These are phyloP conservation scores for Gentiana straminea DNA, from an alignment of 257 asterid species.

Conservation along the genomic window DNA sequence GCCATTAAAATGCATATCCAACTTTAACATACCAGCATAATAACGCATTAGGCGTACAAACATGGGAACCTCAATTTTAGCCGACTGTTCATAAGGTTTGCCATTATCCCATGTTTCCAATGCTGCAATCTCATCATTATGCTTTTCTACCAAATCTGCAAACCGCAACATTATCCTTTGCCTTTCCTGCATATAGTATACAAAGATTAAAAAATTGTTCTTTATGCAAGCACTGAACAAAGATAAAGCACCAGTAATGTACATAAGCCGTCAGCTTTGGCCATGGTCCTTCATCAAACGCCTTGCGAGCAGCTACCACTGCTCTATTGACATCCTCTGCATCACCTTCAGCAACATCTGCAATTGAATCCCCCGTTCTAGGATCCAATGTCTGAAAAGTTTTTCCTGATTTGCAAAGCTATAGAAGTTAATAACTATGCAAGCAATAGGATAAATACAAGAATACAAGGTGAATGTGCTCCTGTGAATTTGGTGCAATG, in stretches of 20 bases:
- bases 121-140: conserved; percentile 80
- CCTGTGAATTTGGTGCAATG: not conserved
- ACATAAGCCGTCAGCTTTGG: conserved; percentile 91
- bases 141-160: conserved; percentile 93
- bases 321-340: conserved; percentile 77
- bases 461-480: not conserved
- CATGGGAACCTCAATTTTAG: conserved; percentile 70
- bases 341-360: conserved; percentile 88
- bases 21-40: conserved; percentile 59
- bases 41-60: conserved; percentile 65
- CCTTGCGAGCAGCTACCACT: conserved; percentile 89
- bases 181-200: conserved; percentile 54
- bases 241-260: conserved; percentile 7
- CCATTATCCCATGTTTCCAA: conserved; percentile 93
- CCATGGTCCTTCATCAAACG: conserved; percentile 98
- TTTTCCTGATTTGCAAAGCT: conserved; percentile 41
- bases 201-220: not conserved
- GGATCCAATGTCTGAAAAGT: conserved; percentile 87
- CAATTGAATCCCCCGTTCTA: conserved; percentile 79
- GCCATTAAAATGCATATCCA: not conserved
- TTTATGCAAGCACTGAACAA: not conserved
- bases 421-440: conserved; percentile 6
- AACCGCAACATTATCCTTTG: conserved; percentile 55
- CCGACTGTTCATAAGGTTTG: conserved; percentile 67
- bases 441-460: not conserved